Evolutionary conservation across 495 filamentous ascomycete species (phyloP).

Genomic region (Stereocaulon alpinum): DNA sequence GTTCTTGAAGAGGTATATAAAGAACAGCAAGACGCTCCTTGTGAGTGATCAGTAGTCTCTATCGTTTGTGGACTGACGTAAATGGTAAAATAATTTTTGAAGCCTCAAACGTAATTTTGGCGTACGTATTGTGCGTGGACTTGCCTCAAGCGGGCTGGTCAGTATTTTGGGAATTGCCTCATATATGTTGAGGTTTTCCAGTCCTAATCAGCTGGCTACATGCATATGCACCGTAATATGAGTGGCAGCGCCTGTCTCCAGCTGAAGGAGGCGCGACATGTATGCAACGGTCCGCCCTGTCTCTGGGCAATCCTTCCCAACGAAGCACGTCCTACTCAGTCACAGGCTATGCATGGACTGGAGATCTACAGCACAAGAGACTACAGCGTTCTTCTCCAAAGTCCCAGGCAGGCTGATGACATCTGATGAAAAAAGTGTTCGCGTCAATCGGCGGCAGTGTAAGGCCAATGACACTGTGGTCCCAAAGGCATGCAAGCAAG

Average conservation of each 20-base stretch:
- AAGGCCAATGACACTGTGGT: conserved; percentile 78
- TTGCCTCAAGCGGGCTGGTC: conserved; percentile 11
- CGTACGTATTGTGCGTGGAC: not conserved
- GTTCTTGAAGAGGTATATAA: not conserved
- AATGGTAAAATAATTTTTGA: not conserved
- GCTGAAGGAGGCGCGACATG: too few relatives aligned
- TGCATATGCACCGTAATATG: not conserved
- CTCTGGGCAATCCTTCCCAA: not conserved
- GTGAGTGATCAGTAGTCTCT: too few relatives aligned
- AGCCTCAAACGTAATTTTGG: not conserved
- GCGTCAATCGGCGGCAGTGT: conserved; percentile 81
- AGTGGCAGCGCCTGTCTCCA: too few relatives aligned
- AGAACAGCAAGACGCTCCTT: too few relatives aligned
- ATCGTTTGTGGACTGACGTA: not conserved
- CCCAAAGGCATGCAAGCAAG: conserved; percentile 70
- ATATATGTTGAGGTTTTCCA: not conserved
- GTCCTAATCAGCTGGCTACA: not conserved
- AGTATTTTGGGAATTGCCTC: not conserved
- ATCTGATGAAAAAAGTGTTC: conserved; percentile 55
- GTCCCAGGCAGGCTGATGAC: conserved; percentile 45
- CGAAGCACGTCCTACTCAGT: not conserved
- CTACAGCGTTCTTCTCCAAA: conserved; percentile 48
- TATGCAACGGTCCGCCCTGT: too few relatives aligned
- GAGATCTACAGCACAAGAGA: not conserved
- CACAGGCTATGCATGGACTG: not conserved